phyloP scores from a whole-genome alignment of 2,329 filamentous ascomycete species.

The Penicillium sp. region DNA sequence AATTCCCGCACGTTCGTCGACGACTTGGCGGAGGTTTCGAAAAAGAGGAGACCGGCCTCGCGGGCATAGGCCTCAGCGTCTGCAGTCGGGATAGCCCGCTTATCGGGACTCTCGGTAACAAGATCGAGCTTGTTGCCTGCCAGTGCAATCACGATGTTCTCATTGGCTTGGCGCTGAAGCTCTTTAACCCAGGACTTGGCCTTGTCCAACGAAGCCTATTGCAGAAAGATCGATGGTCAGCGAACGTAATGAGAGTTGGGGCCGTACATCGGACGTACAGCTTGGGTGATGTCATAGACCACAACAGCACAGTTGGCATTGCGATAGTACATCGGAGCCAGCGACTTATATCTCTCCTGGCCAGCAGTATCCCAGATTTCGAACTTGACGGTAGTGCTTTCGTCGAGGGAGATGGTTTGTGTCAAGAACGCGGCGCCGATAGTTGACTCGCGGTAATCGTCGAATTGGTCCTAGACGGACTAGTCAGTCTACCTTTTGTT shows the following conservation, averaged over 20 bases:
- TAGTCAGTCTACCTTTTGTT: conserved; percentile 1
- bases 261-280: conserved; percentile 59
- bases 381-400: conserved; percentile 98
- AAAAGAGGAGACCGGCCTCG: conserved; percentile 92
- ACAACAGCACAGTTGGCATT: conserved; percentile 99
- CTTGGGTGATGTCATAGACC: conserved; percentile 99
- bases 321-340: conserved; percentile 99
- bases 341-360: conserved; percentile 97
- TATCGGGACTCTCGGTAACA: conserved; percentile 90
- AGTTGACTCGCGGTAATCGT: conserved; percentile 95
- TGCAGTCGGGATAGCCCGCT: conserved; percentile 82
- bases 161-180: conserved; percentile 96
- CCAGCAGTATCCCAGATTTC: conserved; percentile 99
- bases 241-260: conserved; percentile 4
- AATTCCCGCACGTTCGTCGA: conserved; percentile 93
- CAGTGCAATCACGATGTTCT: conserved; percentile 98
- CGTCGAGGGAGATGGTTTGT: conserved; percentile 96
- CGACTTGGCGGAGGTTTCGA: conserved; percentile 97
- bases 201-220: conserved; percentile 91
- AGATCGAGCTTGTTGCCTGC: conserved; percentile 98
- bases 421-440: conserved; percentile 98
- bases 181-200: conserved; percentile 99
- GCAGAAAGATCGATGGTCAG: conserved; percentile 15
- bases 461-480: conserved; percentile 83
- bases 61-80: conserved; percentile 94